Conservation (phyloP, 331 rosid genomes). For the Pyracantha coccinea region DNA sequence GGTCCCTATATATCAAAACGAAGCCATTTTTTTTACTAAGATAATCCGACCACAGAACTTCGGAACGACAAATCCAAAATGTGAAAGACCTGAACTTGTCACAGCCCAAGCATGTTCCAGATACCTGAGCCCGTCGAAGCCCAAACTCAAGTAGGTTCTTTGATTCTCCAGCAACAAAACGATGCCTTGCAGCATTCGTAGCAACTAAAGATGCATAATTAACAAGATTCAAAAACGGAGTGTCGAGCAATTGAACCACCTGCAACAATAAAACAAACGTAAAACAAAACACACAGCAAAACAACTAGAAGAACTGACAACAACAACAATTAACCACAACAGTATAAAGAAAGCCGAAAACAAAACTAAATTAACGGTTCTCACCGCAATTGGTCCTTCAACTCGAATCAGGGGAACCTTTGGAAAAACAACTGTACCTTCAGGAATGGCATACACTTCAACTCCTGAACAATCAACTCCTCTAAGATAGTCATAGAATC, state of each 20-base stretch:
- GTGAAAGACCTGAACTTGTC: conserved; percentile 44
- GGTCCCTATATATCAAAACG: conserved; percentile 61
- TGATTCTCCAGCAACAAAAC: conserved; percentile 92
- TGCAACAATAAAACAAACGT: conserved; percentile 26
- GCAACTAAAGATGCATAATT: conserved; percentile 82
- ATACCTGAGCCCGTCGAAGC: conserved; percentile 95
- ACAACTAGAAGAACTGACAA: not conserved
- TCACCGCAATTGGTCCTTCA: conserved; percentile 95
- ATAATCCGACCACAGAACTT: not conserved
- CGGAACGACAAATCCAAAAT: conserved; percentile 8
- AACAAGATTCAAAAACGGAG: conserved; percentile 74
- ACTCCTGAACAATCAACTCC: conserved; percentile 81
- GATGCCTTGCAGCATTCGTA: conserved; percentile 96
- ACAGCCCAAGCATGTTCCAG: conserved; percentile 50
- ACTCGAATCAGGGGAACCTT: conserved; percentile 81
- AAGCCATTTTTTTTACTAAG: conserved; percentile 8
- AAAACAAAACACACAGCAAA: not conserved
- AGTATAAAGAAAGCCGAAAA: not conserved
- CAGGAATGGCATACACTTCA: conserved; percentile 71
- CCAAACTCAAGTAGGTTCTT: conserved; percentile 93
- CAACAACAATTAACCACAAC: not conserved
- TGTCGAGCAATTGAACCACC: conserved; percentile 95
- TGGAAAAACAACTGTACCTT: conserved; percentile 94
- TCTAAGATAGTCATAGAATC: conserved; percentile 75
- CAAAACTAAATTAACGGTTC: conserved; percentile 22